phyloP scores from a whole-genome alignment of 768 basidiomycete genomes.

The Tulasnella sp. region DNA sequence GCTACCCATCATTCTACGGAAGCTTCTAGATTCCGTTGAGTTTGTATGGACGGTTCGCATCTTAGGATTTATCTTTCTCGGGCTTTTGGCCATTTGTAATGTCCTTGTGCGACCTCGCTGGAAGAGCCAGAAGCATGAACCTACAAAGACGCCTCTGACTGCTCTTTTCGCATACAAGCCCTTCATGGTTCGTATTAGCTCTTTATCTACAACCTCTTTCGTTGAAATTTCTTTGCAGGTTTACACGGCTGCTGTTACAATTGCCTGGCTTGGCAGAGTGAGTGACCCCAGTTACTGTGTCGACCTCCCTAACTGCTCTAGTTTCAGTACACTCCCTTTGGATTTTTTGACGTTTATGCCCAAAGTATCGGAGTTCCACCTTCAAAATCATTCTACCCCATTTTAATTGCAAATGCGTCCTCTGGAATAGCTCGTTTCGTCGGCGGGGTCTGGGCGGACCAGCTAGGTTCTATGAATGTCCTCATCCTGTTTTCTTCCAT shows the following conservation, averaged over 20 bases:
- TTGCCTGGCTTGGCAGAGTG: conserved; percentile 11
- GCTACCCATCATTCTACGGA: conserved; percentile 28
- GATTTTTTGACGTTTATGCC: conserved; percentile 42
- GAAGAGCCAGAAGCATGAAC: conserved; percentile 47
- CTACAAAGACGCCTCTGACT: conserved; percentile 47
- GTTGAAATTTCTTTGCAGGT: conserved; percentile 1
- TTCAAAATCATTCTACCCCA: conserved; percentile 28
- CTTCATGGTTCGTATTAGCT: conserved; percentile 42
- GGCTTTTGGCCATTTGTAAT: conserved; percentile 29
- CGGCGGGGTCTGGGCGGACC: conserved; percentile 34
- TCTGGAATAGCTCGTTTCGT: conserved; percentile 34
- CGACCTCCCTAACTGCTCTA: not conserved
- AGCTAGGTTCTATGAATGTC: conserved; percentile 56
- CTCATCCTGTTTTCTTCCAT: conserved; percentile 59
- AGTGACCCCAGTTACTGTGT: not conserved
- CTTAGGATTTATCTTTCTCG: conserved; percentile 10
- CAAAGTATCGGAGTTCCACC: conserved; percentile 30
- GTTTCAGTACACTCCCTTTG: conserved; percentile 22
- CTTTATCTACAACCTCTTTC: conserved; percentile 11
- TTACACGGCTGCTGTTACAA: not conserved
- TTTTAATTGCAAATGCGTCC: conserved; percentile 33
- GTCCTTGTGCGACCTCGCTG: conserved; percentile 27
- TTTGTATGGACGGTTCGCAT: conserved; percentile 17
- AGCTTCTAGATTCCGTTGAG: conserved; percentile 26
- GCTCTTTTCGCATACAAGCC: conserved; percentile 55